A percentile compares a stretch with the other conserved stretches of the same genome.
These are phyloP conservation scores for Ochromonas danica DNA, from an alignment of 108 stramenopile genomes.

Conservation along the genomic window DNA sequence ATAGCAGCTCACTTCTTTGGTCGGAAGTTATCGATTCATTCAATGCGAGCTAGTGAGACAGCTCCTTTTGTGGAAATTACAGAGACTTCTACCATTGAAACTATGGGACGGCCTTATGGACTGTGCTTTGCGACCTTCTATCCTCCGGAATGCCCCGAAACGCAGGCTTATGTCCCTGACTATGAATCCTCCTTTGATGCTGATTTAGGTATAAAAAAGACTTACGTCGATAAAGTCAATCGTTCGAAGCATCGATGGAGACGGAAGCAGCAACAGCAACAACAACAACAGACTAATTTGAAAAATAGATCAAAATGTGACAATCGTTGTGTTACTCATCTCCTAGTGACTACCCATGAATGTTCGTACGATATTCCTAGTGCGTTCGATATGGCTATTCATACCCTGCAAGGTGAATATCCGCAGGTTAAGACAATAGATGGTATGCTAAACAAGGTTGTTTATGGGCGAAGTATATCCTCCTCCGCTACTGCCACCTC, in stretches of 20 bases:
- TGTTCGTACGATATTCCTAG: slow-evolving; percentile 34
- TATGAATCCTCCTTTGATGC: background rate
- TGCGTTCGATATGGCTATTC: background rate
- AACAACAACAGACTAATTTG: too few species aligned
- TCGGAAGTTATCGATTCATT: slow-evolving; percentile 72
- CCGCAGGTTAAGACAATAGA: background rate
- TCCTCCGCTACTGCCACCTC: background rate
- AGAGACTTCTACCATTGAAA: slow-evolving; percentile 61
- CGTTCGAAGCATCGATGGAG: background rate
- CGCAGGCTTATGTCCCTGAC: too few species aligned
- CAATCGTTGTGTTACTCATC: slow-evolving; percentile 41
- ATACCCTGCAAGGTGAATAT: background rate
- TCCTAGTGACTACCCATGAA: slow-evolving; percentile 55
- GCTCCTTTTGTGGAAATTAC: slow-evolving; percentile 29
- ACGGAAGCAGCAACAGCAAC: slow-evolving; percentile 56
- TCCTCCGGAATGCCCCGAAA: slow-evolving; percentile 72
- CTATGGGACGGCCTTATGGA: slow-evolving; percentile 82
- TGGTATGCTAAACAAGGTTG: background rate
- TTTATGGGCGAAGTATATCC: background rate
- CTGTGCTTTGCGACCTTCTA: slow-evolving; percentile 73
- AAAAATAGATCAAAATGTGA: slow-evolving; percentile 43
- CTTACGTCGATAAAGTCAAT: background rate
- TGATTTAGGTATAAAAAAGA: background rate
- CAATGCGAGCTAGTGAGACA: slow-evolving; percentile 48
- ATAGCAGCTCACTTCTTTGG: slow-evolving; percentile 84